Evolutionary conservation across 768 basidiomycete species (phyloP).

Genomic region (Tulasnella sp.): DNA sequence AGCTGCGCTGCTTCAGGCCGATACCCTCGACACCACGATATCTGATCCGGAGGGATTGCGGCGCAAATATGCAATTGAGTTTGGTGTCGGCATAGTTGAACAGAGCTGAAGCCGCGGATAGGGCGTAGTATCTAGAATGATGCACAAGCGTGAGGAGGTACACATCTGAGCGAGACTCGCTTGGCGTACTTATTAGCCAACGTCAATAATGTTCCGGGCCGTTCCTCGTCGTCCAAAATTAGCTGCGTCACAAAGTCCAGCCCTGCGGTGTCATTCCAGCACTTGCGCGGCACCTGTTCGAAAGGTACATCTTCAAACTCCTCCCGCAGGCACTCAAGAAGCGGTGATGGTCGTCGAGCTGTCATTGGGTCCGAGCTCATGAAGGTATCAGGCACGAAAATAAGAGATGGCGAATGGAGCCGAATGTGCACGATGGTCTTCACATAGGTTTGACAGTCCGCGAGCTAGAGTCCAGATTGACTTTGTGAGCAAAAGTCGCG

Average conservation of each 20-base stretch:
- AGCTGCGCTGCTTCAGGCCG: background rate
- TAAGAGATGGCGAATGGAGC: constrained; percentile 52
- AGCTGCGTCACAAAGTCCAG: constrained; percentile 69
- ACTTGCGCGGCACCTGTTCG: constrained; percentile 62
- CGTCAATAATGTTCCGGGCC: constrained; percentile 67
- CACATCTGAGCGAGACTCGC: background rate
- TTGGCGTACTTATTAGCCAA: constrained; percentile 60
- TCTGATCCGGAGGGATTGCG: constrained; percentile 57
- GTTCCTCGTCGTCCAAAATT: constrained; percentile 69
- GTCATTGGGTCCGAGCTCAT: constrained; percentile 8
- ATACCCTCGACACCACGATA: constrained; percentile 60
- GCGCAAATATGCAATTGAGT: constrained; percentile 58
- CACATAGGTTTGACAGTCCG: constrained; percentile 80
- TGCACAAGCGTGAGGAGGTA: background rate
- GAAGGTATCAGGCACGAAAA: constrained; percentile 70
- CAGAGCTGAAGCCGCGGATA: constrained; percentile 74
- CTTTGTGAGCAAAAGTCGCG: background rate
- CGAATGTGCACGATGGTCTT: constrained; percentile 83
- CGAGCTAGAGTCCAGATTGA: constrained; percentile 40
- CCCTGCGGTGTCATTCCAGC: constrained; percentile 78
- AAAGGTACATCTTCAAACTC: constrained; percentile 59
- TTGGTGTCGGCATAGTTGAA: constrained; percentile 73
- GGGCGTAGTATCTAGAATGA: constrained; percentile 63
- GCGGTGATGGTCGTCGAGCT: constrained; percentile 31
- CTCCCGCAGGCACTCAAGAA: constrained; percentile 61